phyloP scores from a whole-genome alignment of 2,329 filamentous ascomycete genomes.

The Colletotrichum truncatum region DNA sequence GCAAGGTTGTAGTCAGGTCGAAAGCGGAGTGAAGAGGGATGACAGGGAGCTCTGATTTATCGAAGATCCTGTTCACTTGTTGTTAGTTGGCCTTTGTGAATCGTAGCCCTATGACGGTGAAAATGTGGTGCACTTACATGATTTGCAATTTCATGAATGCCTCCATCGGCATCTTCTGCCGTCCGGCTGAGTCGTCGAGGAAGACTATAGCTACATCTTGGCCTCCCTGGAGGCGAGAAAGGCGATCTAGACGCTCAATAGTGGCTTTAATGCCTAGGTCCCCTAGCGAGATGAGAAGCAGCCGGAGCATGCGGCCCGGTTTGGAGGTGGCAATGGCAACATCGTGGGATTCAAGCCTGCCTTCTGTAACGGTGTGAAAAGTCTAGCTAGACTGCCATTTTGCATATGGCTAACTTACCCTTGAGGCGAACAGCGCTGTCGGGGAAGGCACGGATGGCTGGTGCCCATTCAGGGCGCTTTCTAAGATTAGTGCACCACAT shows the following conservation, averaged over 20 bases:
- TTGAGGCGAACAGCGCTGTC: constrained; percentile 34
- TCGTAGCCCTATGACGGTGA: background rate
- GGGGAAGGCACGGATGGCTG: constrained; percentile 38
- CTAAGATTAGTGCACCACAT: constrained; percentile 52
- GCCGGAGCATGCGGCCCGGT: constrained; percentile 39
- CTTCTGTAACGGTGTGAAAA: constrained; percentile 43
- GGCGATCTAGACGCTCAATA: constrained; percentile 47
- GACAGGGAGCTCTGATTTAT: constrained; percentile 46
- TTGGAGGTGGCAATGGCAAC: constrained; percentile 48
- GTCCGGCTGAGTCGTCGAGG: constrained; percentile 45
- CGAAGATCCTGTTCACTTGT: constrained; percentile 40
- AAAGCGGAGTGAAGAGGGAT: constrained; percentile 50
- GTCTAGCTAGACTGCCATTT: background rate
- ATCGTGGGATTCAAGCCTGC: constrained; percentile 53
- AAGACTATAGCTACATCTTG: constrained; percentile 53
- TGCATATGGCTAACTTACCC: constrained; percentile 33
- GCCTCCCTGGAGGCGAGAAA: constrained; percentile 51
- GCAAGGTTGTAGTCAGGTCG: constrained; percentile 45
- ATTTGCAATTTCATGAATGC: constrained; percentile 54
- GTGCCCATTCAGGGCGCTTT: constrained; percentile 45
- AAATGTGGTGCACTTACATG: constrained; percentile 49
- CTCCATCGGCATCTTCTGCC: constrained; percentile 35
- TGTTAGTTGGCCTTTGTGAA: background rate
- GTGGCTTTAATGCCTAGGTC: constrained; percentile 44
- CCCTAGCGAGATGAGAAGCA: constrained; percentile 49